Percentiles rank a stretch among this genome's conserved stretches.
phyloP scores from a whole-genome alignment of 2,329 filamentous ascomycete genomes.

The Nigrospora osmanthi region DNA sequence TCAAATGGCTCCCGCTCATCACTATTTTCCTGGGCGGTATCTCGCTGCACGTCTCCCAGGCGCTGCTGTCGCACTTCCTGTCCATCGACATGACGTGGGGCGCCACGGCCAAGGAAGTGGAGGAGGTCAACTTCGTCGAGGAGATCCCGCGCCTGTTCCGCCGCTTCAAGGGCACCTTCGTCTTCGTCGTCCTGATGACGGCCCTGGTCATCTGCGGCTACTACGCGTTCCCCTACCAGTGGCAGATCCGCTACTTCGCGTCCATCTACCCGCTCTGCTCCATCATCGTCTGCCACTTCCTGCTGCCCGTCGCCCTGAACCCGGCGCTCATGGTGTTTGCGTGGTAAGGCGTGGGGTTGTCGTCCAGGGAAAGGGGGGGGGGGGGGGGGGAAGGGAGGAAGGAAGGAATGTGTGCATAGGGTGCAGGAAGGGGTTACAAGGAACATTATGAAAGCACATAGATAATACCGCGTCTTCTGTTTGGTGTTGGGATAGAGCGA shows the following conservation, averaged over 20 bases:
- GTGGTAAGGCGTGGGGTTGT: slow-evolving; percentile 30
- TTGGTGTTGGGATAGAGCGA: not conserved
- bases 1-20: slow-evolving; percentile 39
- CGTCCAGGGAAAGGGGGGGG: not conserved
- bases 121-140: slow-evolving; percentile 24
- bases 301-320: slow-evolving; percentile 52
- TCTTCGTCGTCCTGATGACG: slow-evolving; percentile 16
- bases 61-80: slow-evolving; percentile 32
- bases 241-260: slow-evolving; percentile 49
- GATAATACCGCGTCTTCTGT: not conserved
- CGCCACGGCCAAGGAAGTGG: slow-evolving; percentile 23
- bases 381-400: too few species aligned
- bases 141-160: slow-evolving; percentile 20
- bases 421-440: not conserved
- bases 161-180: slow-evolving; percentile 24
- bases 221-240: slow-evolving; percentile 26
- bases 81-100: slow-evolving; percentile 31
- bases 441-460: not conserved
- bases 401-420: not conserved
- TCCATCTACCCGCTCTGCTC: slow-evolving; percentile 51
- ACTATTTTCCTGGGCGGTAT: slow-evolving; percentile 34
- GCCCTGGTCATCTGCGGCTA: slow-evolving; percentile 20
- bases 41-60: slow-evolving; percentile 31
- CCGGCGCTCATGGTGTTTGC: slow-evolving; percentile 58
- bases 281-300: slow-evolving; percentile 45